These are phyloP conservation scores for Calonectria hongkongensis DNA, from an alignment of 2,329 filamentous ascomycete species.

Conservation along the genomic window DNA sequence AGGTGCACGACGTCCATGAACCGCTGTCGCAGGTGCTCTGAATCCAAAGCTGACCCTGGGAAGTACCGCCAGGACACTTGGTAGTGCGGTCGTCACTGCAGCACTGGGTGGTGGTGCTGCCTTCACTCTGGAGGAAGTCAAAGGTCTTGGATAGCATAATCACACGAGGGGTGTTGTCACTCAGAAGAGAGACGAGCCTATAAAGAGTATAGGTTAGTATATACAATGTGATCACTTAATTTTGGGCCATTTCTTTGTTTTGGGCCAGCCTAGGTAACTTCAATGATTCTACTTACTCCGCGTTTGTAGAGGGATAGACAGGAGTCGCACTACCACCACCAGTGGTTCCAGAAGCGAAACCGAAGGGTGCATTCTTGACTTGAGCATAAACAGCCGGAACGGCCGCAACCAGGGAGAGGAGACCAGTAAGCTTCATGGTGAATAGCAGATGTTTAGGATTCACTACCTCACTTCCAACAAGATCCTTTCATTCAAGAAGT, in stretches of 20 bases:
- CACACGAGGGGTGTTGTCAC: slow-evolving; percentile 70
- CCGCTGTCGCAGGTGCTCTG: slow-evolving; percentile 71
- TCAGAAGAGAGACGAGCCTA: slow-evolving; percentile 67
- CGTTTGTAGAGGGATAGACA: slow-evolving; percentile 70
- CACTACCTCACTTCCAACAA: slow-evolving; percentile 1
- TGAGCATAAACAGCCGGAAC: slow-evolving; percentile 35
- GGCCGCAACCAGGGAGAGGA: slow-evolving; percentile 21
- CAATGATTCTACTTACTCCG: slow-evolving; percentile 65
- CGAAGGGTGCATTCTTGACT: slow-evolving; percentile 61
- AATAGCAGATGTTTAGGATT: neutral
- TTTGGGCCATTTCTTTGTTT: neutral
- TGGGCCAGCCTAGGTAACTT: neutral
- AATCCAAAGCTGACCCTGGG: slow-evolving; percentile 44
- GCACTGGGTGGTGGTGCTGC: slow-evolving; percentile 69
- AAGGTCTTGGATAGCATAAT: slow-evolving; percentile 75
- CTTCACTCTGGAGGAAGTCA: slow-evolving; percentile 73
- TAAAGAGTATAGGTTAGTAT: neutral
- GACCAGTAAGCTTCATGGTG: slow-evolving; percentile 24
- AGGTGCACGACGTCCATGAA: slow-evolving; percentile 66
- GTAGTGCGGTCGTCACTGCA: slow-evolving; percentile 70
- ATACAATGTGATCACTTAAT: neutral
- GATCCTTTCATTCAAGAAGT: neutral
- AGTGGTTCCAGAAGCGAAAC: slow-evolving; percentile 72
- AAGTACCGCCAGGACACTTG: slow-evolving; percentile 39
- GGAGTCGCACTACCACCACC: slow-evolving; percentile 74